Base-by-base conservation (phyloP, 345 rosid genomes). In the Adansonia digitata region DNA sequence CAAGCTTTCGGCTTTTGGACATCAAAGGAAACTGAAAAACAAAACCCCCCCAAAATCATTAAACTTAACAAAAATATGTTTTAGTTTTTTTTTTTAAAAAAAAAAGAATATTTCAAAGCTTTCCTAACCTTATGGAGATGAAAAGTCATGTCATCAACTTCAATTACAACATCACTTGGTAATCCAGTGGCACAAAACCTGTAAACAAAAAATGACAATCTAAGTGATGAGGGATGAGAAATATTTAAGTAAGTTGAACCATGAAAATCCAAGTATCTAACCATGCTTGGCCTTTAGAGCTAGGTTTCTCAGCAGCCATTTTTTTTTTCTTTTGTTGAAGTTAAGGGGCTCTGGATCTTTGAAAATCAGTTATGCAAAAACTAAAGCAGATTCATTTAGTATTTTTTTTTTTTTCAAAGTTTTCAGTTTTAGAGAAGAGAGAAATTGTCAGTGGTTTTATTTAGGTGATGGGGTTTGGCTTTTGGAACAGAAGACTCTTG, bases 211-310 rank as follows among this genome's bases (percentile, higher is more conserved):
- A n/a, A n/a, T n/a, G n/a, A n/a, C n/a, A n/a, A n/a, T n/a, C n/a
- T n/a, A n/a, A n/a, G n/a, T n/a, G n/a, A 8, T 22, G 27, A 43
- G 5, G 18, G 52, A 66, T 14, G 31, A 7, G 14, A 29, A 40
- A 45, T 57, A 26, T n/a, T n/a, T n/a, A n/a, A n/a, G n/a, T n/a
- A 2, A 45, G 31, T n/a, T n/a, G n/a, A n/a, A 66, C 20, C 5
- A 29, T 9, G 45, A 59, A 12, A 71, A 18, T 56, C n/a, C n/a
- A n/a, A n/a, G n/a, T n/a, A n/a, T n/a, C 80, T 77, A 64, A 94
- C 98, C 98, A 94, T 80, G 98, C 98, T 87, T 94, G 98, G 42
- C 92, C 97, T 82, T 85, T 94, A 77, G 92, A 80, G 88, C 63
- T 84, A 55, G 85, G 74, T 69, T 89, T 90, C 78, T 89, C 92